Evolutionary conservation across 1,139 yeast species (phyloP).

Genomic region (Sugiyamaella sp.): DNA sequence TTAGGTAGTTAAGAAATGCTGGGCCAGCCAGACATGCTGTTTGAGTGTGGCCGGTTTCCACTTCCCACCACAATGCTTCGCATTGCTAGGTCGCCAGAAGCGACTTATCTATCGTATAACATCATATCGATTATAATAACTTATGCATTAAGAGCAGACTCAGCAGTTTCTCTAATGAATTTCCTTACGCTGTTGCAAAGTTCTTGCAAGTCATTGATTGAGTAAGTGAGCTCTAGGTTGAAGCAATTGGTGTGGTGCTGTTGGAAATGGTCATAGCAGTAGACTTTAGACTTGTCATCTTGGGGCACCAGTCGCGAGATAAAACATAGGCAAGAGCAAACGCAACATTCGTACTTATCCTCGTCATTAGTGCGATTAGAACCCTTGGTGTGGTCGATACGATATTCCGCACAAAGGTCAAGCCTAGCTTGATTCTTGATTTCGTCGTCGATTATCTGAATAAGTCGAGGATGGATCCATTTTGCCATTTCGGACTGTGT

Average conservation of each 20-base stretch:
- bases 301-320: slow-evolving; percentile 33
- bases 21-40: no score
- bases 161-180: no score
- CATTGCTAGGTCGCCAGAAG: no score
- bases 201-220: slow-evolving; percentile 23
- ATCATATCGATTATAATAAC: no score
- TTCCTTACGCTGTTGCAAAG: slow-evolving; percentile 24
- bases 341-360: slow-evolving; percentile 35
- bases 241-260: neutral
- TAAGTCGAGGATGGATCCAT: slow-evolving; percentile 40
- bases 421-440: slow-evolving; percentile 29
- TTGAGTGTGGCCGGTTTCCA: no score
- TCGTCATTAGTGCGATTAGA: slow-evolving; percentile 32
- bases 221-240: slow-evolving; percentile 26
- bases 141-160: no score
- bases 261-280: slow-evolving; percentile 32
- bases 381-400: slow-evolving; percentile 24
- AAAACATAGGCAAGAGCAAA: slow-evolving; percentile 38
- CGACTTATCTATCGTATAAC: no score
- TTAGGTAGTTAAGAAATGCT: no score
- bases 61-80: no score
- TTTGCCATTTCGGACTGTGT: slow-evolving; percentile 37
- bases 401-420: slow-evolving; percentile 23
- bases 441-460: slow-evolving; percentile 34
- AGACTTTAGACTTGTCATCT: slow-evolving; percentile 21